Conservation (phyloP, 306 rosid species). For the Pueraria montana region DNA sequence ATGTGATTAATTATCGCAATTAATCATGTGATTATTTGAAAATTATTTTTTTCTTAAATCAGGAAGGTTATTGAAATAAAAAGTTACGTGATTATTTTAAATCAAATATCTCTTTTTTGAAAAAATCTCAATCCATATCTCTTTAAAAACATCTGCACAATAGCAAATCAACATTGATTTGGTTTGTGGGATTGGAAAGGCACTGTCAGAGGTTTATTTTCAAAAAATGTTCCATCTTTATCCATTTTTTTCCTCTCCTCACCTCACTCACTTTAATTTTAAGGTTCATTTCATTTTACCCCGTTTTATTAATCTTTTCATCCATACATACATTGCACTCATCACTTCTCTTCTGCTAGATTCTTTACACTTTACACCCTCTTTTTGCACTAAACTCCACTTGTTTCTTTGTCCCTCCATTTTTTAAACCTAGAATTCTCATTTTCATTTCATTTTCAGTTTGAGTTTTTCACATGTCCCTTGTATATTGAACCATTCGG, state of each 20-base stretch:
- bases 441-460: background rate
- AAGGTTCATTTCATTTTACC: constrained; percentile 3
- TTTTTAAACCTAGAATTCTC: constrained; percentile 15
- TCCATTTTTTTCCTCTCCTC: constrained; percentile 34
- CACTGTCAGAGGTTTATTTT: constrained; percentile 76
- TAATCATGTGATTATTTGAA: no score
- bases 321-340: constrained; percentile 54
- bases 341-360: constrained; percentile 59
- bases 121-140: no score
- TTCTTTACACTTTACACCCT: constrained; percentile 47
- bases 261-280: constrained; percentile 42
- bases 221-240: constrained; percentile 56
- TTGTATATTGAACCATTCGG: constrained; percentile 38
- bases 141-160: no score
- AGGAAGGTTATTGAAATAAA: no score
- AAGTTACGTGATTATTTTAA: no score
- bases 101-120: no score
- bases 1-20: no score
- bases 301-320: constrained; percentile 61
- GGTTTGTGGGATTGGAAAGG: background rate
- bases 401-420: constrained; percentile 37
- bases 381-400: no score
- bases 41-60: no score
- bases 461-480: background rate
- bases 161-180: constrained; percentile 19